Evolutionary conservation across 305 asterid genomes (phyloP).

Genomic region (Fraxinus paxiana): DNA sequence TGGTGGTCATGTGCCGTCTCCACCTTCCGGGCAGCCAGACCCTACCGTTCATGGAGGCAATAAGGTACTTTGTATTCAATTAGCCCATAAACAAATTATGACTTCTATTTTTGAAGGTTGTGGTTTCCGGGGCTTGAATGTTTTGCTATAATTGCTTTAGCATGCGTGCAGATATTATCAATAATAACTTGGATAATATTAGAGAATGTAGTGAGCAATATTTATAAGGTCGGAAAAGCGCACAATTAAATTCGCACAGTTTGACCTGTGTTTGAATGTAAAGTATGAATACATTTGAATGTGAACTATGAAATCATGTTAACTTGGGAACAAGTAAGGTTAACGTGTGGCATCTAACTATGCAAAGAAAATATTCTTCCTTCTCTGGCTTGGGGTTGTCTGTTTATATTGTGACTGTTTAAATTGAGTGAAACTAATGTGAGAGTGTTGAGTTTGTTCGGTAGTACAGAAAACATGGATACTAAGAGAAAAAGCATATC

Average conservation of each 20-base stretch:
- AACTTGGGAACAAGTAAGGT: neutral
- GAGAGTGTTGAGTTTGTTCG: neutral
- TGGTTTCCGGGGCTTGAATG: neutral
- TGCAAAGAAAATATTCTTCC: neutral
- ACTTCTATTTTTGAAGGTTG: neutral
- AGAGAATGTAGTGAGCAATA: neutral
- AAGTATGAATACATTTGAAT: neutral
- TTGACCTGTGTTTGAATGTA: neutral
- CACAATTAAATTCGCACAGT: neutral
- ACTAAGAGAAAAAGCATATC: neutral
- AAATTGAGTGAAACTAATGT: conserved; percentile 1
- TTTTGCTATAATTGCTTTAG: neutral
- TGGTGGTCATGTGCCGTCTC: conserved; percentile 39
- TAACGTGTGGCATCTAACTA: neutral
- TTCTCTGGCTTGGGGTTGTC: neutral
- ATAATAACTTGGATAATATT: neutral
- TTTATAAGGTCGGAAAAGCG: neutral
- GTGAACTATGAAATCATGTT: neutral
- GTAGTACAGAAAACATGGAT: neutral
- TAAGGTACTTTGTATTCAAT: conserved; percentile 43
- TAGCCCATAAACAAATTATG: neutral
- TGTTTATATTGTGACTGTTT: neutral
- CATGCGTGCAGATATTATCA: neutral
- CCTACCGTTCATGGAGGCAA: conserved; percentile 57
- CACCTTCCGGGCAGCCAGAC: conserved; percentile 50